These are phyloP conservation scores for Penicillium paradoxum DNA, from an alignment of 495 filamentous ascomycete species.

Conservation along the genomic window DNA sequence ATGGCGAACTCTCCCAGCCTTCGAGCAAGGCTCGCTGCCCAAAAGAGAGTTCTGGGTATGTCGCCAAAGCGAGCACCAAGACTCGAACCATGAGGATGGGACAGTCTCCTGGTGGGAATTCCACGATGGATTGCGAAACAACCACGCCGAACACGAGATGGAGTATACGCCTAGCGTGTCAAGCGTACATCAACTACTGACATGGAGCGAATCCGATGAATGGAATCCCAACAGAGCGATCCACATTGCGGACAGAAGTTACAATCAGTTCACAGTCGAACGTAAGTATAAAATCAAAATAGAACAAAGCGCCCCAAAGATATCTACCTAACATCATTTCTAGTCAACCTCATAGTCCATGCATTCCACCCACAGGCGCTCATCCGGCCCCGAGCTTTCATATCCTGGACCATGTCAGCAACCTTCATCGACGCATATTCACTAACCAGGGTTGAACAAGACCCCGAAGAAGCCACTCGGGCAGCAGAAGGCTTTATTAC, in stretches of 20 bases:
- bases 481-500: slow-evolving; percentile 44
- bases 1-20: slow-evolving; percentile 29
- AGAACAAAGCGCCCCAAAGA: slow-evolving; percentile 5
- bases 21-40: slow-evolving; percentile 35
- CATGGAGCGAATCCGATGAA: slow-evolving; percentile 43
- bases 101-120: slow-evolving; percentile 68
- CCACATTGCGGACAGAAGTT: slow-evolving; percentile 30
- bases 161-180: slow-evolving; percentile 67
- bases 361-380: slow-evolving; percentile 31
- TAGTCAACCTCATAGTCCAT: slow-evolving; percentile 44
- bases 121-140: slow-evolving; percentile 48
- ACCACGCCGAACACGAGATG: slow-evolving; percentile 64
- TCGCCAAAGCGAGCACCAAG: slow-evolving; percentile 57
- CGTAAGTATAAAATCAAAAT: slow-evolving; percentile 32
- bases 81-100: slow-evolving; percentile 43
- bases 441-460: not conserved
- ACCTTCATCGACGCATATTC: slow-evolving; percentile 3
- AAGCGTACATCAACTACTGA: slow-evolving; percentile 46
- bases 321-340: not conserved
- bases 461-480: not conserved
- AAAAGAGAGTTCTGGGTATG: slow-evolving; percentile 61
- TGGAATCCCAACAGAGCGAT: slow-evolving; percentile 12
- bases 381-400: slow-evolving; percentile 36
- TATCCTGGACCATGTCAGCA: slow-evolving; percentile 34
- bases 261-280: slow-evolving; percentile 45